These are phyloP conservation scores for Stephania yunnanensis DNA, from an alignment of 164 flowering plant species.

Conservation along the genomic window DNA sequence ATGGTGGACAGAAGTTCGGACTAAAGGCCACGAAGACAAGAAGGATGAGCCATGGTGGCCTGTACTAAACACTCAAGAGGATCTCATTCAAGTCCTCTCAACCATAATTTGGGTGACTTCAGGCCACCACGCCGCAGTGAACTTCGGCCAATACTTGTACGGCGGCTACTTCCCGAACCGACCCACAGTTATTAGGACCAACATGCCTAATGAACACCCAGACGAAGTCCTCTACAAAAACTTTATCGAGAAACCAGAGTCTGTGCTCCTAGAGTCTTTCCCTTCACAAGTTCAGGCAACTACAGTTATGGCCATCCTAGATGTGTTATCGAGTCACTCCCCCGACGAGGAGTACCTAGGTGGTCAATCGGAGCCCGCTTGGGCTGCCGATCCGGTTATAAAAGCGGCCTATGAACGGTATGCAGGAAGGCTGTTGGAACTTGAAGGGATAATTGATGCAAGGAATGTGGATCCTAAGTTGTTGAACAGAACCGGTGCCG, in stretches of 20 bases:
- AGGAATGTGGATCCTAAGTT: slow-evolving; percentile 24
- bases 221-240: slow-evolving; percentile 12
- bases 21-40: slow-evolving; percentile 66
- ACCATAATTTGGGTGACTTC: slow-evolving; percentile 68
- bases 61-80: slow-evolving; percentile 30
- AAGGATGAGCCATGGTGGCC: slow-evolving; percentile 89
- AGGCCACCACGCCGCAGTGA: slow-evolving; percentile 76
- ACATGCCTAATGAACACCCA: slow-evolving; percentile 55
- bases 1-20: slow-evolving; percentile 79
- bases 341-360: slow-evolving; percentile 41
- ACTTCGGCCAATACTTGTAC: slow-evolving; percentile 66
- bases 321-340: slow-evolving; percentile 36
- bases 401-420: slow-evolving; percentile 27
- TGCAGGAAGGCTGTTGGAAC: slow-evolving; percentile 19
- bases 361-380: slow-evolving; percentile 18
- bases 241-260: slow-evolving; percentile 25
- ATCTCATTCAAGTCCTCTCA: slow-evolving; percentile 43
- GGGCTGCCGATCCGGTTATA: slow-evolving; percentile 23
- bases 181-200: slow-evolving; percentile 51
- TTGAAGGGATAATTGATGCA: slow-evolving; percentile 31
- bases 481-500: slow-evolving; percentile 34
- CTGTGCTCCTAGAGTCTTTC: slow-evolving; percentile 18
- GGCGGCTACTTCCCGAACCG: slow-evolving; percentile 72
- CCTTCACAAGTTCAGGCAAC: slow-evolving; percentile 38
- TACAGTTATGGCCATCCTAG: slow-evolving; percentile 29